Base-by-base conservation (phyloP, 495 filamentous ascomycete genomes). In the Xylaria palmicola region DNA sequence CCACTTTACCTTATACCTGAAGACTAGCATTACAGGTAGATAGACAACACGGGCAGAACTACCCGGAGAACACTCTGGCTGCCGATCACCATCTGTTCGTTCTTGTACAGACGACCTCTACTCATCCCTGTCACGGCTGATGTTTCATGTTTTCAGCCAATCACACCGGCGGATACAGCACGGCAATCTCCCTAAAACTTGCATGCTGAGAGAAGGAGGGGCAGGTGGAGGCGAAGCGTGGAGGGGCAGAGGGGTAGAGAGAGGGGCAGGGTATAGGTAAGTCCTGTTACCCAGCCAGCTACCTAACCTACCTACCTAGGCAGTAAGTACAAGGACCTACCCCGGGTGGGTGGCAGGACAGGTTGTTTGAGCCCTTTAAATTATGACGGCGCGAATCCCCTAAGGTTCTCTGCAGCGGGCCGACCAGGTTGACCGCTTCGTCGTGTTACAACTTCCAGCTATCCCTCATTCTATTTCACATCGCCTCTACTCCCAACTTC, bases 211-310 rank as follows among this genome's bases (percentile, higher is more conserved):
- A 41, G 17, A 8, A 3, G 29, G 27, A 10, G n/a, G 10, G 6
- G 29, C 27, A 47, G 17, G 10, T 44, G 10, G 54, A 30, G 24
- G 39, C 17, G 55, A 19, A 20, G 6, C 3, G 10, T 47, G 17
- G 55, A 49, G 43, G 55, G 43, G 30, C 19, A 47, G 54, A 58
- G 55, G 55, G 55, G 19, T 32, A 26, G 22, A 43, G 32, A 43
- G 20, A 43, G 32, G 56, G 20, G 26, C 19, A 22, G 37, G 24
- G 24, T 12, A 15, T 19, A 47, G 44, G 27, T 12, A 41, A 10
- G 10, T 34, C 32, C 6, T 5, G 10, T 10, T 34, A 5, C 32
- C 10, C 32, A n/a, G n/a, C n/a, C n/a, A n/a, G n/a, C n/a, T n/a
- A n/a, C n/a, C n/a, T n/a, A n/a, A n/a, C n/a, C 39, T 41, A 36